A percentile compares a stretch with the other conserved stretches of the same genome.
Conservation (phyloP, 331 rosid genomes). For the Cucumis variabilis region DNA sequence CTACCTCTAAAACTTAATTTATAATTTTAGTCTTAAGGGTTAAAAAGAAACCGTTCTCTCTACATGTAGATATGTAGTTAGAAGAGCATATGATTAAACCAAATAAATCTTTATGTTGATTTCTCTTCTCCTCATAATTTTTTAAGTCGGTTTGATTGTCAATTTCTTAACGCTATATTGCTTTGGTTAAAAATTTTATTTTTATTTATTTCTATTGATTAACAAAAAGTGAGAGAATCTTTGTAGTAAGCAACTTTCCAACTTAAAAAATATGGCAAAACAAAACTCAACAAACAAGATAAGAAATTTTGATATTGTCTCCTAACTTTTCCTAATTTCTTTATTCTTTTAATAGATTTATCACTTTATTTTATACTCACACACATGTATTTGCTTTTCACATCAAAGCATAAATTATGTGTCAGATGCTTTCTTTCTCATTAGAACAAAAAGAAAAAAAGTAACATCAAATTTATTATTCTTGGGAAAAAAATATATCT, state of each 20-base stretch:
- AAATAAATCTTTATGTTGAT: no score
- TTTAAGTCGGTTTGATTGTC: no score
- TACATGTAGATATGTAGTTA: no score
- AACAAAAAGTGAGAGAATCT: not conserved
- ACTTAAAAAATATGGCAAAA: not conserved
- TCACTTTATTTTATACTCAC: not conserved
- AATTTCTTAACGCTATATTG: no score
- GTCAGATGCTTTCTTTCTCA: not conserved
- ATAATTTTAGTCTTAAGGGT: no score
- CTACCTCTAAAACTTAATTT: no score
- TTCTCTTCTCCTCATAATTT: no score
- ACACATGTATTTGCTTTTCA: not conserved
- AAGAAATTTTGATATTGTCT: slow-evolving; percentile 18
- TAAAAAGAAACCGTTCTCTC: no score
- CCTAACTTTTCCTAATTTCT: not conserved
- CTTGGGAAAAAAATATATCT: no score
- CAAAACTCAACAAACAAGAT: not conserved
- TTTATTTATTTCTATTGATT: not conserved
- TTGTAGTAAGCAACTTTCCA: not conserved
- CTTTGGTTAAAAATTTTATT: not conserved
- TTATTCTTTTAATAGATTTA: not conserved
- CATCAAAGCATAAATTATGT: not conserved
- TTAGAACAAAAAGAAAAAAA: not conserved
- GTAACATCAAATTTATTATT: not conserved
- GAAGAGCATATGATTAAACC: no score